phyloP scores from a whole-genome alignment of 2,329 filamentous ascomycete species.

The Hymenoscyphus linearis region DNA sequence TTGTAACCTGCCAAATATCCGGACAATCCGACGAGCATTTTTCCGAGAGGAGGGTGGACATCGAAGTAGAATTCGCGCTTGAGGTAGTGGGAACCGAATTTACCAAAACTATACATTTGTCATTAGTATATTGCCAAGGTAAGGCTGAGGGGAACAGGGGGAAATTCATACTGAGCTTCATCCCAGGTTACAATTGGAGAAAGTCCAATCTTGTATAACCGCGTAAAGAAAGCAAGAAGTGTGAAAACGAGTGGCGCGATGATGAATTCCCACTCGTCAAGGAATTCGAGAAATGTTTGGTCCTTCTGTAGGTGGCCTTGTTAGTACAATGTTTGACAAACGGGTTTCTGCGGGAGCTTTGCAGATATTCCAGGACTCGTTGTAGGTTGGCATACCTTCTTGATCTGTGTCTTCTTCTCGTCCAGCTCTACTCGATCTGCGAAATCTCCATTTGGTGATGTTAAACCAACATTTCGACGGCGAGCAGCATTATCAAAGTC shows the following conservation, averaged over 20 bases:
- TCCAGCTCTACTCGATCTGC: constrained; percentile 40
- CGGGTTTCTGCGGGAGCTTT: not conserved
- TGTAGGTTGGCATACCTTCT: constrained; percentile 42
- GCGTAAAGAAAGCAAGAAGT: constrained; percentile 58
- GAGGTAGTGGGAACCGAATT: constrained; percentile 98
- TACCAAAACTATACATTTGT: constrained; percentile 63
- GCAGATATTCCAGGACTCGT: not conserved
- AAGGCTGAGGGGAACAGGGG: constrained; percentile 33
- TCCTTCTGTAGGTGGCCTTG: constrained; percentile 33
- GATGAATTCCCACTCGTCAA: constrained; percentile 59
- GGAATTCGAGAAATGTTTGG: constrained; percentile 54
- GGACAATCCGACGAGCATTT: constrained; percentile 96
- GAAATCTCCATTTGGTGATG: constrained; percentile 33
- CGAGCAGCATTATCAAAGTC: constrained; percentile 50
- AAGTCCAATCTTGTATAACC: constrained; percentile 65
- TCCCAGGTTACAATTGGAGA: constrained; percentile 73
- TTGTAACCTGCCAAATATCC: constrained; percentile 97
- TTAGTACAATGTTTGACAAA: constrained; percentile 22
- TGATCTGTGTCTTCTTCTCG: constrained; percentile 54
- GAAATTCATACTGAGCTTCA: constrained; percentile 60
- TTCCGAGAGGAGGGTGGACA: constrained; percentile 89
- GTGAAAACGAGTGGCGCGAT: constrained; percentile 58
- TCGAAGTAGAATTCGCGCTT: constrained; percentile 99
- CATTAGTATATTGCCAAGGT: constrained; percentile 23
- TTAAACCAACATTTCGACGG: constrained; percentile 47